Evolutionary conservation across 2,329 filamentous ascomycete genomes (phyloP).

Genomic region (Colletotrichum aenigma): DNA sequence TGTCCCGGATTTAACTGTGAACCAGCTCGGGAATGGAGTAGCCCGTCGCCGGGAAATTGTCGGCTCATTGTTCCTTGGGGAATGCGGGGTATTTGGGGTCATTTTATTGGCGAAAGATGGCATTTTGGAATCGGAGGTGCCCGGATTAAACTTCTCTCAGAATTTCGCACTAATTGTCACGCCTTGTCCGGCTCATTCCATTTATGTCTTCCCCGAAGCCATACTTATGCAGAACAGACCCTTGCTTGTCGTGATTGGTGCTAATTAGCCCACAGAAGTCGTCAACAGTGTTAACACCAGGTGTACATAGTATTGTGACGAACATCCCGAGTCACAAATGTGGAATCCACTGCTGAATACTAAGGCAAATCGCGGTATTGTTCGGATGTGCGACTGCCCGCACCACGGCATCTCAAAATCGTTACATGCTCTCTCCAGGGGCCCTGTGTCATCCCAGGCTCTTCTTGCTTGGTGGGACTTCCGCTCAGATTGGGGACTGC

Average conservation of each 20-base stretch:
- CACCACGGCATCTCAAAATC: too few relatives aligned
- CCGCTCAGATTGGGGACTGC: fast-evolving
- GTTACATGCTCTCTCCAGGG: too few relatives aligned
- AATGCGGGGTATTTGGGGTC: neutral
- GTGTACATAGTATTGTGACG: too few relatives aligned
- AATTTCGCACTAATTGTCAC: neutral
- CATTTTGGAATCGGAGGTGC: neutral
- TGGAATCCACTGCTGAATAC: too few relatives aligned
- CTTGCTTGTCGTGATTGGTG: fast-evolving
- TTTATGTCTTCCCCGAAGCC: neutral
- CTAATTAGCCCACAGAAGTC: neutral
- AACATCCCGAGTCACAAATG: too few relatives aligned
- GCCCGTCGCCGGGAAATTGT: neutral
- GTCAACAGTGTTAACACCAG: too few relatives aligned
- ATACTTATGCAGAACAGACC: too few relatives aligned
- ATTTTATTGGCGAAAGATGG: neutral
- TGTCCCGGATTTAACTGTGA: neutral
- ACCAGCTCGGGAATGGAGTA: neutral
- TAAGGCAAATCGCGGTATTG: too few relatives aligned
- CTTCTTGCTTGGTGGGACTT: neutral
- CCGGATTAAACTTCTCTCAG: neutral
- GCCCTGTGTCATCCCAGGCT: neutral
- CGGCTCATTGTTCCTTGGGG: neutral
- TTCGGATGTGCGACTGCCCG: fast-evolving
- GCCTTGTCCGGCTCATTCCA: fast-evolving